Conservation (phyloP, 2,329 filamentous ascomycete genomes). For the Tolypocladium guangdongense region DNA sequence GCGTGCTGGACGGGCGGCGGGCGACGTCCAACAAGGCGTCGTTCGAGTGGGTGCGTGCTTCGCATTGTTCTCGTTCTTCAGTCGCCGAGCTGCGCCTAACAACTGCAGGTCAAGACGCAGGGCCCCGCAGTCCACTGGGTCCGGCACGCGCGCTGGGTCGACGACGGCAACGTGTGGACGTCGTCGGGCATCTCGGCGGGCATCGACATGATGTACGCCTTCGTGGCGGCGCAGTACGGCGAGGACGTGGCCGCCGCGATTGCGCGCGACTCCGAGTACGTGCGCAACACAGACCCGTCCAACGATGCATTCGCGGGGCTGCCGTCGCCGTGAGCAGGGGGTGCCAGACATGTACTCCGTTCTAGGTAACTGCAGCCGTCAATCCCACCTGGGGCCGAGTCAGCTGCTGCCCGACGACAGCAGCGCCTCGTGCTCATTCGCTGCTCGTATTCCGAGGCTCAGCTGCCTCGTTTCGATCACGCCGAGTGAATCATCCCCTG, state of each 20-base stretch:
- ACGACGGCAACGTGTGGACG: conserved; percentile 51
- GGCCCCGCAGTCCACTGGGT: conserved; percentile 42
- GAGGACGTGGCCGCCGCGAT: conserved; percentile 35
- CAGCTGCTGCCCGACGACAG: not conserved
- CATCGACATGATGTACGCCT: conserved; percentile 26
- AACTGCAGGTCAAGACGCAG: conserved; percentile 24
- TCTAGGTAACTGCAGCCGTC: not conserved
- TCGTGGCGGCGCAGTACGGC: conserved; percentile 31
- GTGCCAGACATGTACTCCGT: not conserved
- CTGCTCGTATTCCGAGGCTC: not conserved
- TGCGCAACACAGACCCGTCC: conserved; percentile 35
- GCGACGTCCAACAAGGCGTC: conserved; percentile 52
- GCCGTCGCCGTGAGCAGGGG: not conserved
- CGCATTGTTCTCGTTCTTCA: too few relatives aligned
- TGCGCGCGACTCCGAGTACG: conserved; percentile 46
- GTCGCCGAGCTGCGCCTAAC: too few relatives aligned
- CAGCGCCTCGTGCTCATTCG: not conserved
- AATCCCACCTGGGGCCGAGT: not conserved
- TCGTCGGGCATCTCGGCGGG: conserved; percentile 43
- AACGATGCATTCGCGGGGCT: conserved; percentile 42
- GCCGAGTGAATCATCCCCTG: not conserved
- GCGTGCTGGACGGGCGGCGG: conserved; percentile 41
- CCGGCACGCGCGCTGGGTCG: conserved; percentile 45
- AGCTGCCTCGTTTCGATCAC: not conserved
- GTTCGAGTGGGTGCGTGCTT: conserved; percentile 35